Base-by-base conservation (phyloP, 768 basidiomycete species). In the Glaciozyma antarctica region DNA sequence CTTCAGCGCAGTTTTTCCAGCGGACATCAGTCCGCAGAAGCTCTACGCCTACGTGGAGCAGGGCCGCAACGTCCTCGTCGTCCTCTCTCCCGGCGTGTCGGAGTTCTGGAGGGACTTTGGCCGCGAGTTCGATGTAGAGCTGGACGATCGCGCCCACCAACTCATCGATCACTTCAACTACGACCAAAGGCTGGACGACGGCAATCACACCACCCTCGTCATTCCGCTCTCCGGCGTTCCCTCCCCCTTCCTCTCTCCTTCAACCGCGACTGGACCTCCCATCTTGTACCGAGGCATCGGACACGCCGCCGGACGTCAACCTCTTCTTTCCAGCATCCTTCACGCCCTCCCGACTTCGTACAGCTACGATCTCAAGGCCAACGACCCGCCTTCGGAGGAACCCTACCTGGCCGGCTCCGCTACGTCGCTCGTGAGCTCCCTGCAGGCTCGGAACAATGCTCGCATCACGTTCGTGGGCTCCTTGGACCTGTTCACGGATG, bases 91-190 rank as follows among this genome's bases (percentile, higher is more conserved):
- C 17, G 48, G 63, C 28, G 60, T 78, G 48, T 72, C 76, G 12
- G 78, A 71, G 86, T 83, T 78, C 82, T 87, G 77, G 85, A 85
- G 3, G 79, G 88, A 49, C 79, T 93, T 94, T 61, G 89, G 91
- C 0, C 77, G 89, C 57, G 95, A 99, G 79, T 98, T 98, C 80
- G 88, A 88, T 45, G 81, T 98, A 62, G 83, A 90, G 60, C 86
- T 90, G 30, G 88, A 88, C 22, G 89, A 90, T 8, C 87, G 90
- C 2, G 86, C 86, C 2, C 86, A 86, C 0, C 86, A 86, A 3
- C 82, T 95, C 57, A 75, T 94, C 67, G 93, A 92, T 5, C 88
- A 94, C 76, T 89, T 91, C 80, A 85, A 85, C 30, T 81, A 84
- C 73, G 49, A 60, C 45, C 26, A n/a, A 52, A 30, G 21, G 8